A percentile compares a stretch with the other conserved stretches of the same genome.
phyloP scores from a whole-genome alignment of 495 filamentous ascomycete species.

The Letharia lupina region DNA sequence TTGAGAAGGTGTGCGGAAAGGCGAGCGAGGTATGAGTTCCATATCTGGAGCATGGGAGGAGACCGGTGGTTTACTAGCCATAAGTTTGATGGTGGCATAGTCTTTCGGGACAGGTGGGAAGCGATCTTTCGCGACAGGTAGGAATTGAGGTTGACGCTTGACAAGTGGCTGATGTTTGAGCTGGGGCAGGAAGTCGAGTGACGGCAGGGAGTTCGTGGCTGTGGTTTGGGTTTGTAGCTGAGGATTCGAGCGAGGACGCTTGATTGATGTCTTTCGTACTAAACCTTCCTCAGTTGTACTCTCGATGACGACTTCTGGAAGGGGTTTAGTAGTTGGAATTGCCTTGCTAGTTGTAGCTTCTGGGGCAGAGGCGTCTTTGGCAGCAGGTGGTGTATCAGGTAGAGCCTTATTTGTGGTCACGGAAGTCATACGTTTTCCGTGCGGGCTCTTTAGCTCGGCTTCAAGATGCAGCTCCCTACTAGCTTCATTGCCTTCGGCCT shows the following conservation, averaged over 20 bases:
- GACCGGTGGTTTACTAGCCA: slow-evolving; percentile 12
- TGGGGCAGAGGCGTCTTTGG: background rate
- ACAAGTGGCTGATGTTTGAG: slow-evolving; percentile 27
- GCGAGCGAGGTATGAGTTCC: slow-evolving; percentile 18
- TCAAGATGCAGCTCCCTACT: background rate
- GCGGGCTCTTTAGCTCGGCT: background rate
- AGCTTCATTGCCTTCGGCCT: background rate
- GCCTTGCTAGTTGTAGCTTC: background rate
- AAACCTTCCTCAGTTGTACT: slow-evolving; percentile 20
- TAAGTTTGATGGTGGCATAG: slow-evolving; percentile 10
- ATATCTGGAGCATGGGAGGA: slow-evolving; percentile 18
- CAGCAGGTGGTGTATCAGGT: background rate
- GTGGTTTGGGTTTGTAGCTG: slow-evolving; percentile 22
- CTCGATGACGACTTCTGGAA: slow-evolving; percentile 21
- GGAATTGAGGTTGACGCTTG: slow-evolving; percentile 18
- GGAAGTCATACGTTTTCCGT: background rate
- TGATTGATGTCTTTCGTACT: slow-evolving; percentile 24
- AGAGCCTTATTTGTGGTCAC: background rate
- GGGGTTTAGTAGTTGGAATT: slow-evolving; percentile 1
- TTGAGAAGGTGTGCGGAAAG: slow-evolving; percentile 18
- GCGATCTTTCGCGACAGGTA: background rate
- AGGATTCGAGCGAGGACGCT: slow-evolving; percentile 26
- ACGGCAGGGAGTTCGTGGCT: slow-evolving; percentile 17
- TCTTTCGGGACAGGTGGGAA: slow-evolving; percentile 15
- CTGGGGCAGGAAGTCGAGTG: slow-evolving; percentile 26